Evolutionary conservation across 129 eudicot species (phyloP).

Genomic region (Arctium lappa): DNA sequence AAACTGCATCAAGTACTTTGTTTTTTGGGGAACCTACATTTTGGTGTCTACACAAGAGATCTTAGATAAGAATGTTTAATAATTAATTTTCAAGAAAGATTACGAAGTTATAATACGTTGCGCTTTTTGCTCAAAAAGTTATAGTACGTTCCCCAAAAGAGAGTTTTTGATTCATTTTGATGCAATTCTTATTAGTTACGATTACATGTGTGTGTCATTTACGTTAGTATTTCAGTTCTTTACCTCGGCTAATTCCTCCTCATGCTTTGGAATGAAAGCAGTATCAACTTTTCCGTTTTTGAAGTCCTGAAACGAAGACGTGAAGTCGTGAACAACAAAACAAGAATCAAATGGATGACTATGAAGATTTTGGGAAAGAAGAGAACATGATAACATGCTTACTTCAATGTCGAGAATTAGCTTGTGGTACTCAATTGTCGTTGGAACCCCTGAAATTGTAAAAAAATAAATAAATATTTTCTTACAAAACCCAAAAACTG

Average conservation of each 20-base stretch:
- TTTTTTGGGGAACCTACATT: background rate
- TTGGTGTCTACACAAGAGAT: no score
- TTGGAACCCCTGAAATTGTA: slow-evolving; percentile 80
- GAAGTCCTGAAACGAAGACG: slow-evolving; percentile 59
- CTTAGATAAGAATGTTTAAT: background rate
- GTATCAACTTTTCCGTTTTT: slow-evolving; percentile 94
- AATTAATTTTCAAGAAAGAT: background rate
- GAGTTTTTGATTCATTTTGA: background rate
- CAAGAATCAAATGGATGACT: background rate
- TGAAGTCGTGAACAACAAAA: background rate
- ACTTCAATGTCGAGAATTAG: slow-evolving; percentile 97
- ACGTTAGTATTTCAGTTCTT: slow-evolving; percentile 22
- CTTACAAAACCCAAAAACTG: background rate
- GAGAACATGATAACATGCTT: slow-evolving; percentile 12
- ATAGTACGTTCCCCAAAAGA: background rate
- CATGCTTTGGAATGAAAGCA: slow-evolving; percentile 98
- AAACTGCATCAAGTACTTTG: background rate
- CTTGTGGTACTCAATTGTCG: slow-evolving; percentile 95
- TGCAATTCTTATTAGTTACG: background rate
- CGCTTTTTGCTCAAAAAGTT: background rate
- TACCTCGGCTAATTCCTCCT: slow-evolving; percentile 84
- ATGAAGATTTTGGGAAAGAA: background rate
- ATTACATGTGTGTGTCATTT: background rate
- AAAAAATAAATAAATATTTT: background rate
- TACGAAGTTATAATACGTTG: no score